Evolutionary conservation across 106 monocot species (phyloP).

Genomic region (Platanthera guangdongensis): DNA sequence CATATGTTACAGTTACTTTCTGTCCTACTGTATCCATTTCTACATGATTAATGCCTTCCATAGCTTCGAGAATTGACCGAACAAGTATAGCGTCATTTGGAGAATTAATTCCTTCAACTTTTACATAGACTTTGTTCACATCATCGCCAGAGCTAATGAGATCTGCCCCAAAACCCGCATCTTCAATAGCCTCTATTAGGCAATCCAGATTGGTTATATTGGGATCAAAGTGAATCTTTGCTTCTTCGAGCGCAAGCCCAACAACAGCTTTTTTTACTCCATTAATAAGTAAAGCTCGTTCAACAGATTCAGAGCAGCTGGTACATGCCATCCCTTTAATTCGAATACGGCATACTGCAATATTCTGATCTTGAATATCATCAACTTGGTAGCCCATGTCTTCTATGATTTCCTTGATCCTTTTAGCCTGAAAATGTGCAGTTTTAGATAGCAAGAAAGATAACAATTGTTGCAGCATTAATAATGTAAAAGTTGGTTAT

Average conservation of each 20-base stretch:
- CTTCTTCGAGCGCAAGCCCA: conserved; percentile 92
- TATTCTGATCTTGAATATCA: conserved; percentile 57
- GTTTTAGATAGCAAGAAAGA: not conserved
- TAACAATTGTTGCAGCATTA: not conserved
- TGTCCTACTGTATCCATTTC: conserved; percentile 44
- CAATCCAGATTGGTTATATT: conserved; percentile 35
- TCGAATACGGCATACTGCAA: conserved; percentile 60
- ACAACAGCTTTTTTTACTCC: conserved; percentile 88
- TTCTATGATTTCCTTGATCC: conserved; percentile 60
- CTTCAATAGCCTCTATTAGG: conserved; percentile 59
- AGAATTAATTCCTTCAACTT: conserved; percentile 59
- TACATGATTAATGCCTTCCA: conserved; percentile 68
- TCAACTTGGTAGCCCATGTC: conserved; percentile 51
- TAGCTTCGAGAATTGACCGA: conserved; percentile 59
- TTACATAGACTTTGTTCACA: conserved; percentile 64
- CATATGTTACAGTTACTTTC: conserved; percentile 59
- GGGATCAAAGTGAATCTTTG: conserved; percentile 84
- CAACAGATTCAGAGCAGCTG: conserved; percentile 88
- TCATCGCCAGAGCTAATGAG: conserved; percentile 70
- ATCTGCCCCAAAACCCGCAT: conserved; percentile 84
- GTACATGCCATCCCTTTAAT: conserved; percentile 96
- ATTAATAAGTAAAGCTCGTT: conserved; percentile 47
- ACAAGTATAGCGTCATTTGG: conserved; percentile 38
- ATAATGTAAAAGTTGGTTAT: not conserved
- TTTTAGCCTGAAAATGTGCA: conserved; percentile 34